Percentiles rank a stretch among this genome's conserved stretches.
These are phyloP conservation scores for Aspergillus sp. DNA, from an alignment of 2,329 filamentous ascomycete species.

Conservation along the genomic window DNA sequence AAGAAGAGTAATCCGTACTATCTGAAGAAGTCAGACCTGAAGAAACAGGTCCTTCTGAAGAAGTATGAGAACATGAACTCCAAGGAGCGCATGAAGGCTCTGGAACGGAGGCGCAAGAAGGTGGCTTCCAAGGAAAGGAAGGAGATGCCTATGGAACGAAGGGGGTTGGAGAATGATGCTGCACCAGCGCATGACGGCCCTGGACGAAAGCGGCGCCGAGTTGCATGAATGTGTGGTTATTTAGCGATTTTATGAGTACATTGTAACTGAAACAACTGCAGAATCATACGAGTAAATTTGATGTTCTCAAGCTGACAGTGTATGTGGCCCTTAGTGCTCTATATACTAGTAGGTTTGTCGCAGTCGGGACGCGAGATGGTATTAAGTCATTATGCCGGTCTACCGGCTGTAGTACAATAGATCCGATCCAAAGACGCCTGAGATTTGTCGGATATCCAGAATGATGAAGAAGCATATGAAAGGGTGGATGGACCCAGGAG, in stretches of 20 bases:
- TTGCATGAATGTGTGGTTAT: conserved; percentile 16
- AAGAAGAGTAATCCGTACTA: conserved; percentile 80
- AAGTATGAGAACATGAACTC: conserved; percentile 81
- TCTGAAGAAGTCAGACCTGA: conserved; percentile 87
- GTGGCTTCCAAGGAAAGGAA: conserved; percentile 79
- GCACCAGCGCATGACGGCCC: conserved; percentile 15
- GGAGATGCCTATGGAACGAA: conserved; percentile 60
- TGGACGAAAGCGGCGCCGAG: conserved; percentile 27
- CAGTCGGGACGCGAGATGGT: background rate
- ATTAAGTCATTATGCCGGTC: background rate
- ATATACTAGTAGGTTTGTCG: background rate
- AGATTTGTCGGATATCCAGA: background rate
- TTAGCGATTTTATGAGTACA: background rate
- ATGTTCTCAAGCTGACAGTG: too few species aligned
- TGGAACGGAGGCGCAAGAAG: conserved; percentile 90
- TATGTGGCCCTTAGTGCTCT: too few species aligned
- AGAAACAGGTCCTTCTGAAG: conserved; percentile 77
- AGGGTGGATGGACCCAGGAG: conserved; percentile 10
- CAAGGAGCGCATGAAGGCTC: conserved; percentile 76
- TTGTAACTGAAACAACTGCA: background rate
- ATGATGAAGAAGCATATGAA: background rate
- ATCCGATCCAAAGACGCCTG: conserved; percentile 9
- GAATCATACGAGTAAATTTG: too few species aligned
- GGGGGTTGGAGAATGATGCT: conserved; percentile 33
- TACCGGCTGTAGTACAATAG: background rate